phyloP scores from a whole-genome alignment of 2,329 filamentous ascomycete species.

The Coleophoma crateriformis region DNA sequence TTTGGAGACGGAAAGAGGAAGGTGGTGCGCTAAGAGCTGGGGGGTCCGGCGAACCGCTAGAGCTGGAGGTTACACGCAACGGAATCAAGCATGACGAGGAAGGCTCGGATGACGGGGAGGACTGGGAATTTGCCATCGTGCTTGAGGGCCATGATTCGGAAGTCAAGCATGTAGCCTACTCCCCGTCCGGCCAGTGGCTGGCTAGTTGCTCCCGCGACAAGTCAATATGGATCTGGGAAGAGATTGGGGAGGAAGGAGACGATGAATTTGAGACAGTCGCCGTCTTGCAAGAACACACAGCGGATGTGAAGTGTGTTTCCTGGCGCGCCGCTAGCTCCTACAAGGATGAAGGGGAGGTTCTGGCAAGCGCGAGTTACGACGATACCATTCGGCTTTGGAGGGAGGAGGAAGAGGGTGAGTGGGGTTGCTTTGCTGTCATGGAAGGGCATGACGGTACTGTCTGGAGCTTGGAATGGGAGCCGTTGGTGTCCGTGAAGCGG shows the following conservation, averaged over 20 bases:
- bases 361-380: conserved; percentile 92
- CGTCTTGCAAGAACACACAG: conserved; percentile 89
- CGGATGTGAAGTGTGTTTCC: conserved; percentile 88
- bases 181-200: conserved; percentile 68
- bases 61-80: conserved; percentile 35
- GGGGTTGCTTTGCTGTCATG: conserved; percentile 81
- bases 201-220: conserved; percentile 93
- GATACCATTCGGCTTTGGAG: conserved; percentile 80
- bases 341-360: conserved; percentile 58
- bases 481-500: conserved; percentile 20
- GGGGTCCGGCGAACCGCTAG: conserved; percentile 25
- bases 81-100: conserved; percentile 26
- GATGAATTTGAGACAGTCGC: conserved; percentile 97
- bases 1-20: conserved; percentile 63
- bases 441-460: conserved; percentile 81
- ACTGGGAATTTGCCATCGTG: conserved; percentile 89
- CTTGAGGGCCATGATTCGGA: conserved; percentile 94
- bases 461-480: conserved; percentile 78
- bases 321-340: conserved; percentile 61
- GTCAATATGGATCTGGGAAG: conserved; percentile 98
- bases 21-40: conserved; percentile 24
- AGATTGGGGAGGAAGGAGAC: conserved; percentile 71
- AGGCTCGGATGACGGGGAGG: conserved; percentile 53
- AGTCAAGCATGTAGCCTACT: conserved; percentile 76
- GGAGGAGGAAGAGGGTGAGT: conserved; percentile 84